Base-by-base conservation (phyloP, 2,329 filamentous ascomycete species). In the Pestalotiopsis sp. region DNA sequence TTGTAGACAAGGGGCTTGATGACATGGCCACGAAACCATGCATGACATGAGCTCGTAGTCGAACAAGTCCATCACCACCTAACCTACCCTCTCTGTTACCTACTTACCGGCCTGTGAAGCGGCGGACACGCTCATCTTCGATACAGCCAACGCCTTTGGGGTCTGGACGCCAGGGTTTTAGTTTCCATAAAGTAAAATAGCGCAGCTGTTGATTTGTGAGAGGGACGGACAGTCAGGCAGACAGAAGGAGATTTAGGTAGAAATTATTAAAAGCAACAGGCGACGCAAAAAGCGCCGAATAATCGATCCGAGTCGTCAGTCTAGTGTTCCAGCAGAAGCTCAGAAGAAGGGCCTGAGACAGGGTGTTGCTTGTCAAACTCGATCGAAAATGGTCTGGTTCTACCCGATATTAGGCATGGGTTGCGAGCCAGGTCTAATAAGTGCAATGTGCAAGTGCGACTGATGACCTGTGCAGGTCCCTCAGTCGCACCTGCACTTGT, bases 21-120 rank as follows among this genome's bases (percentile, higher is more conserved):
- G 77, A 75, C 77, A 80, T 77, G 76, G 78, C 80, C 81, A 83
- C 82, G 80, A 82, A 82, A 79, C 78, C 81, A 79, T 84, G 82
- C 82, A 84, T 83, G 76, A 78, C 17, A 17, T 52, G 27, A 31
- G 75, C 73, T 78, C 75, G 75, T 75, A 76, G 75, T 75, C 20
- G 72, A 77, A 77, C 77, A 79, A 66, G 73, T 76, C 75, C 75
- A 78, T 23, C 49, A 56, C 49, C 49, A 56, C 49, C 49, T 17
- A 17, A 17, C 49, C 49, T 14, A 17, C 49, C 20, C 49, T 17
- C 49, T 31, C 27, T 31, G 27, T 7, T 31, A 31, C 27, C 27
- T 7, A 31, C 27, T 31, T 31, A 31, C 27, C 27, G 27, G 27
- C 27, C 27, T 31, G 27, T 31, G 27, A 31, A 31, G 27, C 27